Percentiles rank a stretch among this genome's conserved stretches.
phyloP scores from a whole-genome alignment of 495 filamentous ascomycete genomes.

The Podospora pseudocomata region DNA sequence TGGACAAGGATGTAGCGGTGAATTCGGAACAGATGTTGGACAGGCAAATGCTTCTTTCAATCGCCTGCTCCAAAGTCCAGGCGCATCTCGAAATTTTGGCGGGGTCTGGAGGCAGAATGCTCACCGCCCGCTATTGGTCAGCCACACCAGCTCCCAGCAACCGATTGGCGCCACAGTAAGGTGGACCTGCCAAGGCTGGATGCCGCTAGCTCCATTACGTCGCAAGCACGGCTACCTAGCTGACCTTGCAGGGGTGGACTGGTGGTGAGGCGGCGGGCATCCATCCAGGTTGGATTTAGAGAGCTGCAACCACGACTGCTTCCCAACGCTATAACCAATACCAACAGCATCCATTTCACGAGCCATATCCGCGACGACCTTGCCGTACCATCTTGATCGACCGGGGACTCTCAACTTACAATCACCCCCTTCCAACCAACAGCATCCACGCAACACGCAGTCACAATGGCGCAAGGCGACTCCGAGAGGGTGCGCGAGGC shows the following conservation, averaged over 20 bases:
- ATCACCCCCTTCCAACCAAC: neutral
- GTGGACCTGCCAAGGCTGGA: constrained; percentile 15
- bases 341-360: neutral
- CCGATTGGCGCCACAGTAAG: constrained; percentile 17
- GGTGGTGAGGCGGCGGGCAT: constrained; percentile 11
- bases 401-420: neutral
- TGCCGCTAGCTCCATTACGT: constrained; percentile 29
- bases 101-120: constrained; percentile 30
- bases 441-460: neutral
- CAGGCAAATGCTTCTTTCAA: neutral
- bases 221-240: constrained; percentile 33
- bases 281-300: constrained; percentile 17
- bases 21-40: neutral
- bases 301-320: constrained; percentile 17
- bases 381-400: neutral
- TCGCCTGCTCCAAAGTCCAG: neutral
- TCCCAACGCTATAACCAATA: constrained; percentile 11
- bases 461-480: constrained; percentile 46
- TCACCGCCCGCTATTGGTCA: constrained; percentile 24
- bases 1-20: neutral
- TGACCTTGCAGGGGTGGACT: constrained; percentile 13
- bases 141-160: constrained; percentile 15
- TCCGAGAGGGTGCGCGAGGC: constrained; percentile 62
- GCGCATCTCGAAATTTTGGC: constrained; percentile 32
- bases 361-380: constrained; percentile 5